Percentiles rank a stretch among this genome's conserved stretches.
These are phyloP conservation scores for Cytospora piceae DNA, from an alignment of 2,329 filamentous ascomycete species.

Conservation along the genomic window DNA sequence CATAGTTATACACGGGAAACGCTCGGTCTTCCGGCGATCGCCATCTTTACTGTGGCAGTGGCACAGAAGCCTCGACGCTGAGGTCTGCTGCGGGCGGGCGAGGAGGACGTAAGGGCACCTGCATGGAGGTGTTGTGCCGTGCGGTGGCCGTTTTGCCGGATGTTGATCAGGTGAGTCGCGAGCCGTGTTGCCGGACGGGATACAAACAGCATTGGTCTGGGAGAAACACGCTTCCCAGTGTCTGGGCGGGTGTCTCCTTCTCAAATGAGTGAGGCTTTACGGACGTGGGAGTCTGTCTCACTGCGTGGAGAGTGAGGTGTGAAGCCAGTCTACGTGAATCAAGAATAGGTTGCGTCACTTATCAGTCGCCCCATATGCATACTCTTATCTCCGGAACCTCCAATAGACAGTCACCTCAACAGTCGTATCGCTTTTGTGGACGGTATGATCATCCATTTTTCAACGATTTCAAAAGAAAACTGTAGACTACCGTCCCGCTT, in stretches of 20 bases:
- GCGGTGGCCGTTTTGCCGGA: background rate
- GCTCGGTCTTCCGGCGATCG: constrained; percentile 14
- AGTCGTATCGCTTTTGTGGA: background rate
- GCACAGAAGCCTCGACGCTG: constrained; percentile 2
- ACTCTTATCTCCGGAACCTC: constrained; percentile 18
- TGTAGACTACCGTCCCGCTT: background rate
- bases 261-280: background rate
- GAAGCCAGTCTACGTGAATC: background rate
- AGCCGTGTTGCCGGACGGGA: background rate
- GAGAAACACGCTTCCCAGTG: background rate
- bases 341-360: constrained; percentile 16
- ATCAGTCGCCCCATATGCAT: background rate
- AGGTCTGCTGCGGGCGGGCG: background rate
- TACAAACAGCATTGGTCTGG: background rate
- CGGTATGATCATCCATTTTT: background rate
- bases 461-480: constrained; percentile 3
- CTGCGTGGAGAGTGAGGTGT: background rate
- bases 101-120: background rate
- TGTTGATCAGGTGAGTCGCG: background rate
- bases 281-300: background rate
- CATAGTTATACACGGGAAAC: background rate
- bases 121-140: background rate
- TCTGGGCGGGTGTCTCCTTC: background rate
- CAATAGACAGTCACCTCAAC: background rate
- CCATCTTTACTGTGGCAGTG: constrained; percentile 8